Evolutionary conservation across 257 asterid genomes (phyloP).

Genomic region (Solanum tarijense): DNA sequence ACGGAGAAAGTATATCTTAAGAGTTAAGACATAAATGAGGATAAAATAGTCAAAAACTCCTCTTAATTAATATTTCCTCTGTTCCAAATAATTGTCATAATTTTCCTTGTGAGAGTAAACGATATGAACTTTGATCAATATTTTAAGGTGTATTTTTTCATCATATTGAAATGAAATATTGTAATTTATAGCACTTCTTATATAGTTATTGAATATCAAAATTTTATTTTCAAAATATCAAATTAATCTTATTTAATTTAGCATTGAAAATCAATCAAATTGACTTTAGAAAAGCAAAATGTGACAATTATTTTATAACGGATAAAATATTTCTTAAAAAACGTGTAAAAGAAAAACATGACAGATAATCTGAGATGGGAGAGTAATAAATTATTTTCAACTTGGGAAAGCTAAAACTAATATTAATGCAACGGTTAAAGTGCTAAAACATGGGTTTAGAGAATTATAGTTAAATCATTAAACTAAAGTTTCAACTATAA

Average conservation of each 20-base stretch:
- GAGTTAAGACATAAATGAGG: neutral
- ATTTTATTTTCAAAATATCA: neutral
- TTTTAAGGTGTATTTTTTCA: no score
- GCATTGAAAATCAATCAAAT: neutral
- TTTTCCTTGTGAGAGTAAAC: neutral
- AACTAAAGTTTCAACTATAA: neutral
- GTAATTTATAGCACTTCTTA: no score
- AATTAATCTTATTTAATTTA: neutral
- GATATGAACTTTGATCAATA: neutral
- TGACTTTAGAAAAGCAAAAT: neutral
- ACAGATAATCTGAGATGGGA: neutral
- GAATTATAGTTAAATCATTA: neutral
- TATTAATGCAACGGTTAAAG: neutral
- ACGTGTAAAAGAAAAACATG: neutral
- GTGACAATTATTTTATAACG: neutral
- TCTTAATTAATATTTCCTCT: neutral
- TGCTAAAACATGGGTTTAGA: neutral
- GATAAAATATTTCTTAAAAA: neutral
- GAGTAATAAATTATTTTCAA: neutral
- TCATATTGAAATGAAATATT: no score
- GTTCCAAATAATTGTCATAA: neutral
- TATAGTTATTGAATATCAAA: neutral
- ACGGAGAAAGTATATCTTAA: neutral
- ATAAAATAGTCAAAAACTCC: neutral
- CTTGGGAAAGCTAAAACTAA: neutral